Evolutionary conservation across 1,284 basidiomycete genomes (phyloP).

Genomic region (Rhodotorula sp.): DNA sequence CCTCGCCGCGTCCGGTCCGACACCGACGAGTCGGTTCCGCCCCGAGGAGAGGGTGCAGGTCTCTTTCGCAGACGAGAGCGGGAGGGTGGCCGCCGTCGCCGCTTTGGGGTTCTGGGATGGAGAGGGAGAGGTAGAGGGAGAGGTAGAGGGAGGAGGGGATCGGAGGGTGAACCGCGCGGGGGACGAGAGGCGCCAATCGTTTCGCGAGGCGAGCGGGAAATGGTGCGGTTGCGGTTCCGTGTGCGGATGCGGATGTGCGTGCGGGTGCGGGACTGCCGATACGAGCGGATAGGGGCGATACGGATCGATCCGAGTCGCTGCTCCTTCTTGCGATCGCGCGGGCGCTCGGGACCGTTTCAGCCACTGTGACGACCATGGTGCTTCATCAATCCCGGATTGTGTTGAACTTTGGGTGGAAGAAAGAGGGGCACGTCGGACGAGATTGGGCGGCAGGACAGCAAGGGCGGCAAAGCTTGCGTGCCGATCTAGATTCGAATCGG

Average conservation of each 20-base stretch:
- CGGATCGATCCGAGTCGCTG: not conserved
- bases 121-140: too few relatives aligned
- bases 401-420: too few relatives aligned
- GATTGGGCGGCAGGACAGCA: too few relatives aligned
- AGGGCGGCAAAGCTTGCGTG: too few relatives aligned
- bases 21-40: constrained; percentile 37
- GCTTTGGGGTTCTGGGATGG: too few relatives aligned
- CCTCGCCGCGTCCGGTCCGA: constrained; percentile 26
- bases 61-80: constrained; percentile 12
- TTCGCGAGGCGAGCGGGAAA: constrained; percentile 33
- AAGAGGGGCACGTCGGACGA: too few relatives aligned
- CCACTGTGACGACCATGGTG: too few relatives aligned
- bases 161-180: constrained; percentile 19
- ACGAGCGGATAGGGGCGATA: constrained; percentile 5
- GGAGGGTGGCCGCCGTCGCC: not conserved
- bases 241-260: not conserved
- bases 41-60: constrained; percentile 24
- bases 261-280: too few relatives aligned
- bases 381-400: too few relatives aligned
- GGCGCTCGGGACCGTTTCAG: too few relatives aligned
- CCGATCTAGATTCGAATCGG: too few relatives aligned
- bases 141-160: not conserved
- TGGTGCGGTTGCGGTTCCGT: constrained; percentile 23
- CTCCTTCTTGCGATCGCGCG: too few relatives aligned
- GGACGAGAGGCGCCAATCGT: constrained; percentile 43